Evolutionary conservation across 495 filamentous ascomycete species (phyloP), one percentile per base, ranked within the genome.

Genomic region (Podospora pseudopauciseta): DNA sequence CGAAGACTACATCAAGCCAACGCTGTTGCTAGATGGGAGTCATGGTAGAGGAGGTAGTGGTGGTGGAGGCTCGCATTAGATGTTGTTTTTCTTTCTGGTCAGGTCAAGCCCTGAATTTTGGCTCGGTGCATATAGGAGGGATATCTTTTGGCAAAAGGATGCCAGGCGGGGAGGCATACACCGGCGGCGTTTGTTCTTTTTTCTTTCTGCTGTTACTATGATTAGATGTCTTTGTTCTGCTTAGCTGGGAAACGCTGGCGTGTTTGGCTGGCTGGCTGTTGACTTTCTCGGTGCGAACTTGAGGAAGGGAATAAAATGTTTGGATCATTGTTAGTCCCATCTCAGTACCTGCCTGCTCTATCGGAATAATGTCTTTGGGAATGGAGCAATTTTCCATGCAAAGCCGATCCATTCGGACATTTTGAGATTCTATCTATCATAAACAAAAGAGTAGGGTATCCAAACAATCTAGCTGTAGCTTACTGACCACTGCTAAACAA

Each of bases 1-100:
- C 77, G 95, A 99, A 77, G 92, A 92, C 32, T 98, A 92, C 78
- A 96, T 99, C 77, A 99, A 99, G 83, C 95, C 95, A 11, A 92
- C 87, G 71, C 82, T 99, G 65, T 78, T 99, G 66, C 85, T 99
- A 53, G 94, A 98, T 81, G 80, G 79, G 15, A 80, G 79, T 23
- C 73, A 72, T 23, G 75, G 78, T n/a, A 59, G 74, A 44, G 68
- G 72, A 18, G 71, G 77, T 0, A 59, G 67, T 11, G 57, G 19
- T 28, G 68, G 72, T 19, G 71, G 67, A 0, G 59, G 23, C 16
- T 64, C 64, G 7, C 64, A 67, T 64, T 68, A 63, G 61, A 63
- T 39, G n/a, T 49, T 32, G 32, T 49, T 28, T 63, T 23, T 23
- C 30, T 58, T 58, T 58, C n/a, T 11, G n/a, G 23, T 58, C 23